These are phyloP conservation scores for Botryotinia globosa DNA, from an alignment of 2,329 filamentous ascomycete genomes.

Conservation along the genomic window DNA sequence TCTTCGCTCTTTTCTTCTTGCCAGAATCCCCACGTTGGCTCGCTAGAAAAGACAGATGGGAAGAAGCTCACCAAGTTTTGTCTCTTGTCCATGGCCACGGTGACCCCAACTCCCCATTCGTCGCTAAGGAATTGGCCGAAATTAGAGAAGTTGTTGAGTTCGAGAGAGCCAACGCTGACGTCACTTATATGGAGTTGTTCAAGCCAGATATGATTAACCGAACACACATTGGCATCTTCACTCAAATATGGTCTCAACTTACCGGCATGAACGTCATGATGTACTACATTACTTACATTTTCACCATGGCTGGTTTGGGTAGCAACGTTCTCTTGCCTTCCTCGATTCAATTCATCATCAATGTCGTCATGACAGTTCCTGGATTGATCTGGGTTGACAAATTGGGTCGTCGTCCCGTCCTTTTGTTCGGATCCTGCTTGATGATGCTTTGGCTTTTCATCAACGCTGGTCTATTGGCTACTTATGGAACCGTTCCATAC, in stretches of 20 bases:
- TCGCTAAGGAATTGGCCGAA: conserved; percentile 65
- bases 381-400: conserved; percentile 72
- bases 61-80: conserved; percentile 50
- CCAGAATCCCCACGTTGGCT: conserved; percentile 64
- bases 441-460: conserved; percentile 44
- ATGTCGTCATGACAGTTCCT: conserved; percentile 74
- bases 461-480: conserved; percentile 47
- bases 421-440: conserved; percentile 54
- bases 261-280: conserved; percentile 76
- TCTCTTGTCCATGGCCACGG: conserved; percentile 59
- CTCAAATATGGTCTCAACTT: conserved; percentile 73
- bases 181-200: conserved; percentile 70
- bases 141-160: conserved; percentile 77
- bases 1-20: conserved; percentile 57
- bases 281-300: conserved; percentile 57
- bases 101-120: conserved; percentile 61
- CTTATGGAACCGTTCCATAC: conserved; percentile 41
- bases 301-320: conserved; percentile 66
- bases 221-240: conserved; percentile 68
- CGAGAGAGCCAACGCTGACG: conserved; percentile 65
- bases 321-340: conserved; percentile 61
- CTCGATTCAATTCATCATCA: conserved; percentile 74
- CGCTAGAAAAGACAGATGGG: conserved; percentile 59
- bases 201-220: conserved; percentile 71
- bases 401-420: conserved; percentile 68